phyloP scores from a whole-genome alignment of 257 asterid genomes.

The Capsicum rhomboideum region DNA sequence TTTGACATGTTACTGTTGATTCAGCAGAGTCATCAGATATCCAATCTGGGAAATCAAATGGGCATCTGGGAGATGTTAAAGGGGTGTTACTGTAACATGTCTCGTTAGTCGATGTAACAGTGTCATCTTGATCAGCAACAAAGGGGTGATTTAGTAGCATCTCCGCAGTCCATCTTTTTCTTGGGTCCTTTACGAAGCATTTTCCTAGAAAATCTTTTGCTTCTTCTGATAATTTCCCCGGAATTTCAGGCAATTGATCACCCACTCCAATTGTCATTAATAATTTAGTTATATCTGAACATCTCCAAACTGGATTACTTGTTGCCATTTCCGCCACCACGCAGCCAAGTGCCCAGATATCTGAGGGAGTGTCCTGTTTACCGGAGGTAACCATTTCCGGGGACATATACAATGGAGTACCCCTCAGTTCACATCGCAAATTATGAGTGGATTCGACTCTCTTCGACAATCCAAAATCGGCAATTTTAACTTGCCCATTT shows the following conservation, averaged over 20 bases:
- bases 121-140: constrained; percentile 13
- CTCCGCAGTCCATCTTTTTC: constrained; percentile 83
- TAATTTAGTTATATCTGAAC: constrained; percentile 41
- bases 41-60: constrained; percentile 73
- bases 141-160: constrained; percentile 81
- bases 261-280: constrained; percentile 60
- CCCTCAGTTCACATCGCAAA: constrained; percentile 41
- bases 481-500: constrained; percentile 45
- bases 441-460: neutral
- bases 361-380: constrained; percentile 59
- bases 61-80: constrained; percentile 58
- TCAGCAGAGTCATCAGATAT: constrained; percentile 12
- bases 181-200: constrained; percentile 61
- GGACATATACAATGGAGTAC: constrained; percentile 92
- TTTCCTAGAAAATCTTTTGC: constrained; percentile 56
- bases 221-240: constrained; percentile 35
- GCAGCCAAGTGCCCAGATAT: constrained; percentile 83
- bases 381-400: constrained; percentile 74
- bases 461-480: constrained; percentile 84
- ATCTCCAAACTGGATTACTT: constrained; percentile 55
- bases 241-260: constrained; percentile 51
- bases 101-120: constrained; percentile 3
- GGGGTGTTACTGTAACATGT: neutral
- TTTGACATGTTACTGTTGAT: constrained; percentile 26
- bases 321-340: constrained; percentile 61